Percentiles rank a stretch among this genome's conserved stretches.
Evolutionary conservation across 2,329 filamentous ascomycete species (phyloP).

Genomic region (Clonostachys sp.): DNA sequence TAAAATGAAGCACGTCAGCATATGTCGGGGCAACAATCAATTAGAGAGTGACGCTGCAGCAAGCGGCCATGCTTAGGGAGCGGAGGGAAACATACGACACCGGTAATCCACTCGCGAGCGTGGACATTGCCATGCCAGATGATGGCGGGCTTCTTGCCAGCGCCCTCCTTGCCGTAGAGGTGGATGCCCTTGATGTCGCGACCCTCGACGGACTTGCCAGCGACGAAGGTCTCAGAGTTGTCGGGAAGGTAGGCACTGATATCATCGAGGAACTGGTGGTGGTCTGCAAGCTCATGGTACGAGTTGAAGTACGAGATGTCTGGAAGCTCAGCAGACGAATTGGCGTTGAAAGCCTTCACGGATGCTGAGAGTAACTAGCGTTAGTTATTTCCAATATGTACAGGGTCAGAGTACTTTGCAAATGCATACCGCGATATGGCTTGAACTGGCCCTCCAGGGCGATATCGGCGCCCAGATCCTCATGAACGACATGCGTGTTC

Average conservation of each 20-base stretch:
- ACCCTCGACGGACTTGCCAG: slow-evolving; percentile 41
- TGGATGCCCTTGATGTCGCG: slow-evolving; percentile 58
- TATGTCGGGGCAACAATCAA: not conserved
- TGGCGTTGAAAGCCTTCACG: not conserved
- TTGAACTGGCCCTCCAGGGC: slow-evolving; percentile 21
- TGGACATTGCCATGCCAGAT: slow-evolving; percentile 56
- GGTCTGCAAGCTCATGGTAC: slow-evolving; percentile 48
- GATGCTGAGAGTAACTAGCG: not conserved
- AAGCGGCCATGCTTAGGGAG: not conserved
- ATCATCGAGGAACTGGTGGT: slow-evolving; percentile 40
- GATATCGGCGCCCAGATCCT: slow-evolving; percentile 31
- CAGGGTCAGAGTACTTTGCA: no score
- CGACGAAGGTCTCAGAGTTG: slow-evolving; percentile 42
- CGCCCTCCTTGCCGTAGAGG: slow-evolving; percentile 41
- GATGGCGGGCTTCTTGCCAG: slow-evolving; percentile 43
- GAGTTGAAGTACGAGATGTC: slow-evolving; percentile 31
- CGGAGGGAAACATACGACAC: slow-evolving; percentile 7
- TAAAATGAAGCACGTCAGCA: slow-evolving; percentile 4
- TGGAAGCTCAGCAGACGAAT: slow-evolving; percentile 1
- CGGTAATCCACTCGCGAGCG: slow-evolving; percentile 56
- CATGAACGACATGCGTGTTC: slow-evolving; percentile 25
- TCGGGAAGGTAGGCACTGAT: slow-evolving; percentile 33
- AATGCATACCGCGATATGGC: slow-evolving; percentile 18
- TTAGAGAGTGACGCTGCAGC: not conserved
- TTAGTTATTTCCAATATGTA: not conserved